Base-by-base conservation (phyloP, 768 basidiomycete species). In the Russula ochroleuca region DNA sequence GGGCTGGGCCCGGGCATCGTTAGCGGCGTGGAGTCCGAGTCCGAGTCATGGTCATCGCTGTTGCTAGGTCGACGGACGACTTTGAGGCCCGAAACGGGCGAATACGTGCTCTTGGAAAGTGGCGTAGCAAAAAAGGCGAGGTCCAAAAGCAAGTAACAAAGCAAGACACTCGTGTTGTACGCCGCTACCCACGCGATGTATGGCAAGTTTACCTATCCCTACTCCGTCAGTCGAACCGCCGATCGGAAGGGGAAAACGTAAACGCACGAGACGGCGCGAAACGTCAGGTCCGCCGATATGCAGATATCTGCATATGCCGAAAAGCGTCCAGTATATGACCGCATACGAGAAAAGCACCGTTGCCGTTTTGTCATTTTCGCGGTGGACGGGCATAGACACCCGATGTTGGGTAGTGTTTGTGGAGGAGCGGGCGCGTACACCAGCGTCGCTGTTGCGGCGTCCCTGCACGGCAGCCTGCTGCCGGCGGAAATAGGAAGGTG, bases 131-230 rank as follows among this genome's bases (percentile, higher is more conserved):
- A 87, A 73, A 92, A 88, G 47, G 75, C 69, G 59, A 89, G 79
- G 68, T 98, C 92, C 48, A 97, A 75, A 25, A 86, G 65, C 47
- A 94, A 78, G 75, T 97, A 96, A 14, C 83, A 85, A 6, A 94
- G 79, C 17, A 98, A 76, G 77, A 94, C 94, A 3, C 86, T 81
- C 0, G 87, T 86, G 72, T 98, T 98, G 83, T 84, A 96, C 11
- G 92, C 94, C 1, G 84, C 82, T 9, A 90, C 82, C 94, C 95
- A 98, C 19, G 94, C 74, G 40, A 94, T 85, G 74, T 99, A 98
- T 5, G 90, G 81, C 35, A 93, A 69, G 70, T 98, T 98, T 50
- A 87, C 91, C 94, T 95, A 68, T 19, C 48, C n/a, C 17, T 5
- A 33, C 11, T 31, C 25, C n/a, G 37, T 28, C 52, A 49, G 13